Evolutionary conservation across 306 rosid species (phyloP).

Genomic region (Vicia sativa): DNA sequence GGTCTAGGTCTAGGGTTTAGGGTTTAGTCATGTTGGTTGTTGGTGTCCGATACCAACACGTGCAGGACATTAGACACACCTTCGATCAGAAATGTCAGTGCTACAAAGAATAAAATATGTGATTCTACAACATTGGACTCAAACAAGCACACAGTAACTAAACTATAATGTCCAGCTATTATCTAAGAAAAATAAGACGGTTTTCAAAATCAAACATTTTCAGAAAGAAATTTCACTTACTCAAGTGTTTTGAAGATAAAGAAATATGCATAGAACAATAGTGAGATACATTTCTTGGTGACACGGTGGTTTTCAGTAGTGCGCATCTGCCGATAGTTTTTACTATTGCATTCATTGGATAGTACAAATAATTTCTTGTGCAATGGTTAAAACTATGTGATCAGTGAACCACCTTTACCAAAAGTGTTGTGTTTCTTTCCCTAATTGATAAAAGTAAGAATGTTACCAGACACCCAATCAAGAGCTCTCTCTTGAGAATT

Average conservation of each 20-base stretch:
- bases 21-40: not conserved
- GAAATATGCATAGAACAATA: slow-evolving; percentile 11
- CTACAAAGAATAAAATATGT: not conserved
- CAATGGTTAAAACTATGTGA: slow-evolving; percentile 8
- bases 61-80: not conserved
- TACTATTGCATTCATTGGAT: not conserved
- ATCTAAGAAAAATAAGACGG: not conserved
- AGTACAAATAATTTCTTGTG: not conserved
- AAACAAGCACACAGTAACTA: not conserved
- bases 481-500: not conserved
- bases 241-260: slow-evolving; percentile 14
- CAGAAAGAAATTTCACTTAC: not conserved
- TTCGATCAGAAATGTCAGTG: not conserved
- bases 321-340: not conserved
- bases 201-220: not conserved
- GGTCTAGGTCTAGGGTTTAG: no score
- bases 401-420: slow-evolving; percentile 1
- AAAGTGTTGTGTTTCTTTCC: slow-evolving; percentile 18
- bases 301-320: slow-evolving; percentile 1
- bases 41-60: no score
- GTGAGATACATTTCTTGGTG: not conserved
- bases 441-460: slow-evolving; percentile 5
- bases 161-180: not conserved
- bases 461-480: slow-evolving; percentile 43
- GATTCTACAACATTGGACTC: not conserved